Base-by-base conservation (phyloP, 257 asterid genomes). In the Solanum piurae region DNA sequence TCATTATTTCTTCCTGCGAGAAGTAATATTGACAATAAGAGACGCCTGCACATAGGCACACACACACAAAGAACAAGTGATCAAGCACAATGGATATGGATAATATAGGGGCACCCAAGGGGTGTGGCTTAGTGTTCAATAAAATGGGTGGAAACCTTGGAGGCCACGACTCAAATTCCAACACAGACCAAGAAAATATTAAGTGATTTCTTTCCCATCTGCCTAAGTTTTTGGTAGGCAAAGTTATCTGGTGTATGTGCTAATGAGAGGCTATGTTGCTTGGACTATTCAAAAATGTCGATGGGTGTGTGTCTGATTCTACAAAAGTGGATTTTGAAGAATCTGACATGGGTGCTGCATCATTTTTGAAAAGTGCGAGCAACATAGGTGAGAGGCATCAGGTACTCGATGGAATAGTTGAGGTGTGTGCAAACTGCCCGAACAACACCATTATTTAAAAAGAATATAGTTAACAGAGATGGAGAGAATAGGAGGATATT, bases 1-100 rank as follows among this genome's bases (percentile, higher is more conserved):
- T 85, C 86, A 94, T 80, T 80, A 95, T 93, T 90, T 94, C 94
- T 92, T 95, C 99, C 99, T 97, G 95, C 44, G 87, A 89, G 46
- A 80, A 25, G 62, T 46, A 86, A 88, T 73, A 73, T 36, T 44
- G 14, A 80, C 40, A 49, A 82, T 49, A 5, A 82, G 71, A 29
- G 38, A 74, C 3, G 83, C 83, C 12, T 37, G 12, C 60, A 40
- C 31, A 74, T 9, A 37, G 13, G 4, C 52, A 1, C 49, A 14
- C 3, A 16, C 6, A 76, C 3, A 76, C 18, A 25, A 10, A 44
- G 66, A 79, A 6, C 29, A 74, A 21, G 83, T 36, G 31, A 37
- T 74, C 83, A 74, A 74, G 83, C 83, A 74, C 83, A 74, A 37
- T 23, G 29, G 29, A 76, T 23, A 76, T 38, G 60, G 60, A 23